These are phyloP conservation scores for Metschnikowia henanensis DNA, from an alignment of 805 yeast genomes.

Conservation along the genomic window DNA sequence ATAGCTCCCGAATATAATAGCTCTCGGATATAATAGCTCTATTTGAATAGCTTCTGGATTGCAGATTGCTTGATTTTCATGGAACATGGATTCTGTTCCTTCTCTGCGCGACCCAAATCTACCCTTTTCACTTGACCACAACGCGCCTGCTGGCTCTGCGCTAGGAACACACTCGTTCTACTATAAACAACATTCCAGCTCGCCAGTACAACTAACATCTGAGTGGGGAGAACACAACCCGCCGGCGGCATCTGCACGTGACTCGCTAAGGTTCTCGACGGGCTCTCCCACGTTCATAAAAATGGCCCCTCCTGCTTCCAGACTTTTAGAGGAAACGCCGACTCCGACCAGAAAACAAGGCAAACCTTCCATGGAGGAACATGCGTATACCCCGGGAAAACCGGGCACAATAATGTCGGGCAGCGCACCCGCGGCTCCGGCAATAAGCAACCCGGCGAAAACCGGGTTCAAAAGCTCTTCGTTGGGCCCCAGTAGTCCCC, in stretches of 20 bases:
- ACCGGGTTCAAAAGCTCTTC: neutral
- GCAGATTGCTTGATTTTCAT: too few relatives aligned
- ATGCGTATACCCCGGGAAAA: slow-evolving; percentile 3
- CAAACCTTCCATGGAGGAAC: neutral
- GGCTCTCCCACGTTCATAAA: slow-evolving; percentile 9
- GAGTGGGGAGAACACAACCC: slow-evolving; percentile 15
- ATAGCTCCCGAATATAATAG: too few relatives aligned
- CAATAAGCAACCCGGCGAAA: neutral
- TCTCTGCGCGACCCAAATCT: slow-evolving; percentile 7
- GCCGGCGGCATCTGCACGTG: neutral
- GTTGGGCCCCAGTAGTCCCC: neutral
- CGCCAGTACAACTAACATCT: slow-evolving; percentile 13
- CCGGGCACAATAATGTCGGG: too few relatives aligned
- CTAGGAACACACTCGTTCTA: slow-evolving; percentile 7
- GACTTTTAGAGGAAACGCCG: slow-evolving; percentile 6
- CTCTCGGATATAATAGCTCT: too few relatives aligned
- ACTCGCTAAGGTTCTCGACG: neutral
- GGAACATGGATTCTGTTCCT: slow-evolving; percentile 12
- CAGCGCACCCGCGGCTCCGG: neutral
- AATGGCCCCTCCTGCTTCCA: slow-evolving; percentile 1
- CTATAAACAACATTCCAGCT: slow-evolving; percentile 9
- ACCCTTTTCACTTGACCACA: slow-evolving; percentile 7
- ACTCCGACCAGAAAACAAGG: slow-evolving; percentile 9
- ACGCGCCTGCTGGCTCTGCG: slow-evolving; percentile 1
- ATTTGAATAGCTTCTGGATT: too few relatives aligned